phyloP scores from a whole-genome alignment of 2,329 filamentous ascomycete genomes.

The Nemania sp. region DNA sequence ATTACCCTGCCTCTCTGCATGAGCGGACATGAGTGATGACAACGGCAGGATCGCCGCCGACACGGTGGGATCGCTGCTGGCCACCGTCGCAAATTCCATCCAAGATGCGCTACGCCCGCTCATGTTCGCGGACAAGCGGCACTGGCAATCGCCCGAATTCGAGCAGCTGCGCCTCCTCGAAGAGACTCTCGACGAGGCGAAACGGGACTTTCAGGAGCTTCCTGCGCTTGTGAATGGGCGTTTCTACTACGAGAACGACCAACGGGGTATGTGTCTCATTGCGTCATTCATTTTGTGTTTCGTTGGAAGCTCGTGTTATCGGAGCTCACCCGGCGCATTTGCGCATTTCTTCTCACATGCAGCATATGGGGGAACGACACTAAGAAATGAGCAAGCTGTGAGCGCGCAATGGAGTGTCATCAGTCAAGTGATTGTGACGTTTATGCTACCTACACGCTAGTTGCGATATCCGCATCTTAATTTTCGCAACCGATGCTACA shows the following conservation, averaged over 20 bases:
- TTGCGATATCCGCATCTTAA: background rate
- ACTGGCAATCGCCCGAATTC: constrained; percentile 62
- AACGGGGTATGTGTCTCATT: constrained; percentile 49
- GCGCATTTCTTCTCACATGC: background rate
- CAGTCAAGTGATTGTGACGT: constrained; percentile 10
- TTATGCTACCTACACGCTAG: background rate
- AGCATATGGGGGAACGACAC: too few relatives aligned
- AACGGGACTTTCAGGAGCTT: constrained; percentile 63
- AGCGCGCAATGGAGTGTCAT: background rate
- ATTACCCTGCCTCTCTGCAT: constrained; percentile 15
- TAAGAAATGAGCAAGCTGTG: background rate
- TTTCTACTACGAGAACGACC: constrained; percentile 61
- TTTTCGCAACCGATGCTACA: background rate
- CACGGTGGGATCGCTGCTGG: constrained; percentile 61
- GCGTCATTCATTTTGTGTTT: background rate
- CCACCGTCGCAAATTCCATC: constrained; percentile 58
- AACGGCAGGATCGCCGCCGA: constrained; percentile 38
- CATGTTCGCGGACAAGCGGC: constrained; percentile 59
- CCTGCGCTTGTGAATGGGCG: constrained; percentile 58
- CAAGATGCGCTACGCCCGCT: constrained; percentile 58
- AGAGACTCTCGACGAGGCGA: constrained; percentile 60
- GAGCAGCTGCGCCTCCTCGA: constrained; percentile 61
- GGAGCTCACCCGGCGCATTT: background rate
- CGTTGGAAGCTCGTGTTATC: background rate
- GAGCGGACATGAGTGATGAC: constrained; percentile 42